Conservation (phyloP, 1,139 yeast species). For the Blastobotrys proliferans region DNA sequence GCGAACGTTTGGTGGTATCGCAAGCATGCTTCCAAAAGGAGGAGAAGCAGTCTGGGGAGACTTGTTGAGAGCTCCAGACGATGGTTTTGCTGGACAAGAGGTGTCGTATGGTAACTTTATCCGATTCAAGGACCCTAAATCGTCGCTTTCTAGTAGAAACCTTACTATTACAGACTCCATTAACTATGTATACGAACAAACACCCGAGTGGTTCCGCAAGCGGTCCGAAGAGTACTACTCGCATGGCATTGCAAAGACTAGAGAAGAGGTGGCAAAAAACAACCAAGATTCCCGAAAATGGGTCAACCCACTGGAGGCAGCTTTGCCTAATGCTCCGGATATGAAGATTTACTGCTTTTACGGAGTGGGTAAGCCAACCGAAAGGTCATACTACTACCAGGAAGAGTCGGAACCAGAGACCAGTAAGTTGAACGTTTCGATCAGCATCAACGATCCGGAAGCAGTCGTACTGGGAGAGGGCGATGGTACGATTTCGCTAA, state of each 20-base stretch:
- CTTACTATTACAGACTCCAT: conserved; percentile 64
- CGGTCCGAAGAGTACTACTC: conserved; percentile 71
- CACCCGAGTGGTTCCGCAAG: conserved; percentile 73
- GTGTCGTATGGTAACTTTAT: conserved; percentile 70
- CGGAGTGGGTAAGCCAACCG: conserved; percentile 95
- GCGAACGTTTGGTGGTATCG: conserved; percentile 86
- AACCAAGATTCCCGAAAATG: conserved; percentile 72
- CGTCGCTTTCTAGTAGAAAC: conserved; percentile 46
- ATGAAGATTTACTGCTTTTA: conserved; percentile 85
- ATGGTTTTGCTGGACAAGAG: conserved; percentile 38
- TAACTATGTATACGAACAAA: conserved; percentile 54
- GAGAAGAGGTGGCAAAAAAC: conserved; percentile 56
- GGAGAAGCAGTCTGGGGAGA: conserved; percentile 89
- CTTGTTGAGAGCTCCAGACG: conserved; percentile 46
- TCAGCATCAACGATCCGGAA: conserved; percentile 52
- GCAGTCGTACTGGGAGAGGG: conserved; percentile 87
- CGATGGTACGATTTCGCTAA: conserved; percentile 87
- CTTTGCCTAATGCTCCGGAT: conserved; percentile 90
- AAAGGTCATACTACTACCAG: conserved; percentile 80
- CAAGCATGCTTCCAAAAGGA: conserved; percentile 95
- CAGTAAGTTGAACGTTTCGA: conserved; percentile 59
- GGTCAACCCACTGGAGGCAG: conserved; percentile 89
- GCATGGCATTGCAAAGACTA: conserved; percentile 63
- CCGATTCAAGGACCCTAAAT: conserved; percentile 48
- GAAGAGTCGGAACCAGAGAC: conserved; percentile 49